phyloP scores from a whole-genome alignment of 1,284 basidiomycete species.

The Boletellus sp. region DNA sequence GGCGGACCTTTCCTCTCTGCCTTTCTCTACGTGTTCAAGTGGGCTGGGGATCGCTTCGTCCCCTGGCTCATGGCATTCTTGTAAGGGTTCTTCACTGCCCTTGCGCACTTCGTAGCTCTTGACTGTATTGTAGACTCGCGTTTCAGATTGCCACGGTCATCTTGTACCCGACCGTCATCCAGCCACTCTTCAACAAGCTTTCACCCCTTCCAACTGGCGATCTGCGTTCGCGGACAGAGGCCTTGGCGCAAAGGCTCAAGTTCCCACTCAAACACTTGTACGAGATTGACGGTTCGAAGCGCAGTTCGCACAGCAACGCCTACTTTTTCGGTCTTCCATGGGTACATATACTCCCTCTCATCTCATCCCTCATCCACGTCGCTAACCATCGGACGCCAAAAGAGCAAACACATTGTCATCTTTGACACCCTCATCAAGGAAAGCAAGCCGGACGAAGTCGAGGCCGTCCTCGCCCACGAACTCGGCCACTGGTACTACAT shows the following conservation, averaged over 20 bases:
- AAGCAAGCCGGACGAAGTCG: constrained; percentile 83
- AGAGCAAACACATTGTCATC: constrained; percentile 93
- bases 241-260: constrained; percentile 72
- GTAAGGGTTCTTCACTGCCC: constrained; percentile 23
- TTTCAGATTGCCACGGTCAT: constrained; percentile 87
- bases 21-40: constrained; percentile 88
- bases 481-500: constrained; percentile 93
- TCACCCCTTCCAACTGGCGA: constrained; percentile 79
- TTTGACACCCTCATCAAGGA: constrained; percentile 96
- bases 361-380: neutral
- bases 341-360: constrained; percentile 44
- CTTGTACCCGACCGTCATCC: constrained; percentile 87
- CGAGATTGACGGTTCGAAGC: constrained; percentile 95
- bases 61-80: constrained; percentile 88
- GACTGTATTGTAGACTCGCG: constrained; percentile 47
- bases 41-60: constrained; percentile 88
- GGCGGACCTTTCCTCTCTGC: constrained; percentile 85
- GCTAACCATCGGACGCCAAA: neutral
- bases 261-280: constrained; percentile 96
- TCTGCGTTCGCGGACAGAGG: constrained; percentile 71
- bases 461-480: constrained; percentile 90
- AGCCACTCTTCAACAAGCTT: constrained; percentile 96
- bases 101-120: neutral
- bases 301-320: constrained; percentile 92
- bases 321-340: constrained; percentile 94